phyloP scores from a whole-genome alignment of 371 early-diverging fungal genomes.

The Apophysomyces variabilis region DNA sequence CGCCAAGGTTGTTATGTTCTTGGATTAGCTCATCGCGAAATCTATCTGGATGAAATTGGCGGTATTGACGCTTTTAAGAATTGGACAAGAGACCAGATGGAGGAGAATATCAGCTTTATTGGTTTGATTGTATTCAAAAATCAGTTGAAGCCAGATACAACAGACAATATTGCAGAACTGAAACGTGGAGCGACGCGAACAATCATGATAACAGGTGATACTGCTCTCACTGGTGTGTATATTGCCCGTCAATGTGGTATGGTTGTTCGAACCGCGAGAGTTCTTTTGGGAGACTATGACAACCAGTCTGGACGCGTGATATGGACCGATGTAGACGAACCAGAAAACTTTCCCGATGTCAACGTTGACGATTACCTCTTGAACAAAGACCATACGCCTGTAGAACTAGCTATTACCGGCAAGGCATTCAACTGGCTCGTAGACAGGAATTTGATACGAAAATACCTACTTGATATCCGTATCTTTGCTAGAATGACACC shows the following conservation, averaged over 20 bases:
- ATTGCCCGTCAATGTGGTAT: conserved; percentile 77
- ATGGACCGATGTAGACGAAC: conserved; percentile 51
- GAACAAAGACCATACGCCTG: conserved; percentile 25
- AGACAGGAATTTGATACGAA: conserved; percentile 35
- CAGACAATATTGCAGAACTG: conserved; percentile 66
- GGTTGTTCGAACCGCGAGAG: conserved; percentile 32
- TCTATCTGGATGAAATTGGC: conserved; percentile 34
- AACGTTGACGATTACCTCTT: conserved; percentile 22
- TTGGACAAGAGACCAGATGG: conserved; percentile 59
- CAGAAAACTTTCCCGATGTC: conserved; percentile 26
- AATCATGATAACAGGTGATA: conserved; percentile 92
- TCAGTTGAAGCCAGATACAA: conserved; percentile 76
- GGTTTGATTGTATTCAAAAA: conserved; percentile 84
- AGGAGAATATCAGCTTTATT: conserved; percentile 57
- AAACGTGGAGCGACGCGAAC: conserved; percentile 68
- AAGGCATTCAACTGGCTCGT: conserved; percentile 56
- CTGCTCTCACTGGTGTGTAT: conserved; percentile 79
- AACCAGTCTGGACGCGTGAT: conserved; percentile 20
- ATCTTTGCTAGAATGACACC: conserved; percentile 79
- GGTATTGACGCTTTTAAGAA: conserved; percentile 33
- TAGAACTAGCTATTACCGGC: conserved; percentile 68
- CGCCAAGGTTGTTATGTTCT: conserved; percentile 75
- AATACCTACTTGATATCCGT: conserved; percentile 46
- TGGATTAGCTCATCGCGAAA: conserved; percentile 59
- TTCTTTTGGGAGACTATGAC: conserved; percentile 48